Evolutionary conservation across 2,329 filamentous ascomycete species (phyloP).

Genomic region (Pseudonectria foliicola): DNA sequence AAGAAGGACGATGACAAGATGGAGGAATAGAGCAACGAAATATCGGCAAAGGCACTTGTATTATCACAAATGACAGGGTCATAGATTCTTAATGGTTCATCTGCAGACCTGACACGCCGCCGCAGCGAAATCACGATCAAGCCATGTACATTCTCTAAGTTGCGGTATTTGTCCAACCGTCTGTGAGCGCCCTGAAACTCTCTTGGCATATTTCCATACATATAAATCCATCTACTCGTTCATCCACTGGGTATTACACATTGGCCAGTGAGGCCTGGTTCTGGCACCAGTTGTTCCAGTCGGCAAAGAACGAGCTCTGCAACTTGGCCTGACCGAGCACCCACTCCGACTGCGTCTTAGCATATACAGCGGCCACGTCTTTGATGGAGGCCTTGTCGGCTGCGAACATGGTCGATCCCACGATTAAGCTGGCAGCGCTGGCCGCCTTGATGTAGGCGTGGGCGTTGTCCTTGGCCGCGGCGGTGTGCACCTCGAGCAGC

Average conservation of each 20-base stretch:
- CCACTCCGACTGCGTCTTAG: constrained; percentile 50
- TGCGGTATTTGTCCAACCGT: too few species aligned
- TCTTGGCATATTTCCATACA: too few species aligned
- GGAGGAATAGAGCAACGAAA: constrained; percentile 61
- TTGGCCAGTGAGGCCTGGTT: constrained; percentile 34
- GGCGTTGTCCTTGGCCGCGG: constrained; percentile 56
- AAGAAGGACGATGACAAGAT: constrained; percentile 70
- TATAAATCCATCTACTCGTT: constrained; percentile 3
- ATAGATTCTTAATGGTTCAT: constrained; percentile 28
- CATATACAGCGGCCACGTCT: constrained; percentile 57
- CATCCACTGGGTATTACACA: constrained; percentile 16
- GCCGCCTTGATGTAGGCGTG: constrained; percentile 68
- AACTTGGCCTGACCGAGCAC: constrained; percentile 52
- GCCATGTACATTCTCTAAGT: too few species aligned
- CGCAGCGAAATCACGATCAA: neutral
- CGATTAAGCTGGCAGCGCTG: constrained; percentile 63
- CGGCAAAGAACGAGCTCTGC: constrained; percentile 59
- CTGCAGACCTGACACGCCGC: constrained; percentile 14
- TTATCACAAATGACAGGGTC: constrained; percentile 28
- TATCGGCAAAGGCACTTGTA: constrained; percentile 24
- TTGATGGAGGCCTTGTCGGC: constrained; percentile 45
- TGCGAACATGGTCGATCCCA: constrained; percentile 55
- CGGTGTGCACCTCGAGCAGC: constrained; percentile 60
- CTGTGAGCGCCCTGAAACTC: too few species aligned
- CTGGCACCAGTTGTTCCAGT: constrained; percentile 69